Conservation (phyloP, 2,329 filamentous ascomycete genomes). For the Sporothrix luriei region DNA sequence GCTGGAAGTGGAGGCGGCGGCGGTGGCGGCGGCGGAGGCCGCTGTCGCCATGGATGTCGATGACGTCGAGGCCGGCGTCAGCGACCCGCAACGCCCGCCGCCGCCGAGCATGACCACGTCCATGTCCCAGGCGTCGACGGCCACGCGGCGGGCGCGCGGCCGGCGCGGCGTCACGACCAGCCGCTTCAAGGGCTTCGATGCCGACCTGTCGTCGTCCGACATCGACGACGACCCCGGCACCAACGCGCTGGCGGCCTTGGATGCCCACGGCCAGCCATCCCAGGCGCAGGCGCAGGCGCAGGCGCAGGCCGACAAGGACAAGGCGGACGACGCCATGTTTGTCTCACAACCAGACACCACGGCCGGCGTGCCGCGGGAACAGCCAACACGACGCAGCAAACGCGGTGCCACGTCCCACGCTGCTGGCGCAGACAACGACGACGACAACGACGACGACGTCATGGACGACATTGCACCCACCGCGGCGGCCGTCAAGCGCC, state of each 20-base stretch:
- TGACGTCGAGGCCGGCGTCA: not conserved
- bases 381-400: constrained; percentile 37
- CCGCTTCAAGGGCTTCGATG: constrained; percentile 74
- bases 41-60: not conserved
- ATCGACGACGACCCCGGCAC: constrained; percentile 33
- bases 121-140: constrained; percentile 33
- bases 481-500: constrained; percentile 76
- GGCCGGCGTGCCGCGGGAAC: not conserved
- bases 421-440: not conserved
- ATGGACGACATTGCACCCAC: constrained; percentile 76
- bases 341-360: constrained; percentile 18
- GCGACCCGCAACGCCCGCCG: not conserved
- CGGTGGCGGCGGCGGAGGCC: not conserved
- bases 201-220: constrained; percentile 48
- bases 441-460: constrained; percentile 48
- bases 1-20: constrained; percentile 56
- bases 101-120: constrained; percentile 38
- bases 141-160: constrained; percentile 25
- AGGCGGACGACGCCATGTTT: constrained; percentile 26
- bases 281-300: not conserved
- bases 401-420: not conserved
- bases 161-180: constrained; percentile 39
- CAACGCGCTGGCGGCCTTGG: not conserved
- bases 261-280: not conserved
- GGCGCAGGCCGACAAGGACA: not conserved